Evolutionary conservation across 768 basidiomycete genomes (phyloP).

Genomic region (Suillus sp.): DNA sequence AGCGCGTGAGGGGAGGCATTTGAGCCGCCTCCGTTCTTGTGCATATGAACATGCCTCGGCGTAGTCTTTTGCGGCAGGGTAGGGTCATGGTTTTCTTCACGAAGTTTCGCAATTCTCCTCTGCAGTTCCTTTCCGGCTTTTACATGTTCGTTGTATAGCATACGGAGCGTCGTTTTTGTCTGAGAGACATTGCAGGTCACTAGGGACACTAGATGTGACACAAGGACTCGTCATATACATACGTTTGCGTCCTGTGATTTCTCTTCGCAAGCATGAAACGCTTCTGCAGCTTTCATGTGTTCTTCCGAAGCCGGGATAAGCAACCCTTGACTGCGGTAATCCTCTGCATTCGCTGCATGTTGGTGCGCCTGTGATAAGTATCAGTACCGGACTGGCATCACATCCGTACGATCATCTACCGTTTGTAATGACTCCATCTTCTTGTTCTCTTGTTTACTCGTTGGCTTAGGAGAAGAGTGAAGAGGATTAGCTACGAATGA

Average conservation of each 20-base stretch:
- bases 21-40: conserved; percentile 25
- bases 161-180: conserved; percentile 77
- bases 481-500: not conserved
- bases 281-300: conserved; percentile 74
- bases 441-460: conserved; percentile 1
- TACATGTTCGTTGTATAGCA: conserved; percentile 74
- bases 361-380: conserved; percentile 66
- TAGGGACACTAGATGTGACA: conserved; percentile 10
- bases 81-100: conserved; percentile 79
- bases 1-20: conserved; percentile 17
- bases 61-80: conserved; percentile 62
- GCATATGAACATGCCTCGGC: conserved; percentile 26
- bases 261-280: conserved; percentile 72
- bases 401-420: conserved; percentile 35
- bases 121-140: conserved; percentile 74
- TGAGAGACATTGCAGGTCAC: conserved; percentile 31
- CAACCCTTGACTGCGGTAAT: conserved; percentile 63
- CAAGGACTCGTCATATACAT: conserved; percentile 26
- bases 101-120: conserved; percentile 68
- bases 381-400: conserved; percentile 11
- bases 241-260: conserved; percentile 76
- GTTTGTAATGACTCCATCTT: conserved; percentile 52
- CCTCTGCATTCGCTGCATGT: conserved; percentile 81
- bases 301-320: conserved; percentile 74
- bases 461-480: conserved; percentile 5